Conservation (phyloP, 306 rosid species). For the Pueraria montana region DNA sequence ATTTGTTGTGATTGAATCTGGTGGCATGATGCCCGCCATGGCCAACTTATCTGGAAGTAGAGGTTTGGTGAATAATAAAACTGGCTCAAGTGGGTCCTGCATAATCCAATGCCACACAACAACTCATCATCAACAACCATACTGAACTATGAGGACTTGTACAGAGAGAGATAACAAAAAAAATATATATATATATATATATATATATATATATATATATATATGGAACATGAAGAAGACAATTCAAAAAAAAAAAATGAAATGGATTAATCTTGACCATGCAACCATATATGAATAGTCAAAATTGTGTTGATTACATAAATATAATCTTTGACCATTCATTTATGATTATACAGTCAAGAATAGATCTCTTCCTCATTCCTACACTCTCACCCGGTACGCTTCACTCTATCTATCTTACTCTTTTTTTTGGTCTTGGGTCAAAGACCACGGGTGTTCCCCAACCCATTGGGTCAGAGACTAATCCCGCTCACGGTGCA, state of each 20-base stretch:
- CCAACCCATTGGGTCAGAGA: too few species aligned
- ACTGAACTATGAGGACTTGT: background rate
- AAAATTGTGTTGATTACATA: background rate
- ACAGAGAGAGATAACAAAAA: background rate
- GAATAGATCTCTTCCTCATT: background rate
- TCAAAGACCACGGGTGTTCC: too few species aligned
- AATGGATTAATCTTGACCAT: background rate
- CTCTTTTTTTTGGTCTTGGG: too few species aligned
- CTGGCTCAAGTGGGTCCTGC: constrained; percentile 98
- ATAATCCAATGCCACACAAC: constrained; percentile 46
- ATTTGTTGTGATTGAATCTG: constrained; percentile 66
- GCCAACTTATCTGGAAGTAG: constrained; percentile 92
- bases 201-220: too few species aligned
- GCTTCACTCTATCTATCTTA: background rate
- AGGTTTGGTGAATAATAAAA: constrained; percentile 87
- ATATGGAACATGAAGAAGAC: background rate
- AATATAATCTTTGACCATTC: background rate
- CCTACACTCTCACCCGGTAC: background rate
- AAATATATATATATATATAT: too few species aligned
- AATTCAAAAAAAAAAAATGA: background rate
- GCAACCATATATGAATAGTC: background rate
- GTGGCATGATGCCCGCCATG: constrained; percentile 81
- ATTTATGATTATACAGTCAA: background rate
- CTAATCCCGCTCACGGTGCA: too few species aligned
- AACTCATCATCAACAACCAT: constrained; percentile 46